These are phyloP conservation scores for Lupinus albus DNA, from an alignment of 306 rosid genomes.

Conservation along the genomic window DNA sequence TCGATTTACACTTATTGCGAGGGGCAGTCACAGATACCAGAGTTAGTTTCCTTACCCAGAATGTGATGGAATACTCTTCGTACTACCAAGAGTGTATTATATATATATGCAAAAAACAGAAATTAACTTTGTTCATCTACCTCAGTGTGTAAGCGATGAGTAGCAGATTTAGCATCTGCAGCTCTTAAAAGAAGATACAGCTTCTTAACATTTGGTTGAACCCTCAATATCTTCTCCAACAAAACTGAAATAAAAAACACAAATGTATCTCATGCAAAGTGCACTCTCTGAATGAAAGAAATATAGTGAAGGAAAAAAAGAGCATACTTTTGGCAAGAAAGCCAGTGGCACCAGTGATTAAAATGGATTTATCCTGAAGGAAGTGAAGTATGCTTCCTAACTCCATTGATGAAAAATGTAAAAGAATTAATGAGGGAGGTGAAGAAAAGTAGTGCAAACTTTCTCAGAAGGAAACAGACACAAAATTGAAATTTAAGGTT, in stretches of 20 bases:
- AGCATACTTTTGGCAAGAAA: slow-evolving; percentile 71
- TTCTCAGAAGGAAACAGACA: slow-evolving; percentile 14
- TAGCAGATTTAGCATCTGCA: slow-evolving; percentile 61
- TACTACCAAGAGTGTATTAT: too few relatives aligned
- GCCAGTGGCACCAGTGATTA: slow-evolving; percentile 81
- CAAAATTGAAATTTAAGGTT: slow-evolving; percentile 1
- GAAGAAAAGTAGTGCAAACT: neutral
- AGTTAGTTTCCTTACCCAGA: too few relatives aligned
- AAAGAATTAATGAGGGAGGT: slow-evolving; percentile 16
- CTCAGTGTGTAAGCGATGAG: slow-evolving; percentile 67
- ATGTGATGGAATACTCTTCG: too few relatives aligned
- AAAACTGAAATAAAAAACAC: slow-evolving; percentile 47
- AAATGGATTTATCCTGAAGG: slow-evolving; percentile 60
- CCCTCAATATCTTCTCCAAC: slow-evolving; percentile 80
- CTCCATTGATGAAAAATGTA: slow-evolving; percentile 58
- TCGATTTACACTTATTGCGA: too few relatives aligned
- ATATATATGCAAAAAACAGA: neutral
- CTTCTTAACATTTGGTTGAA: slow-evolving; percentile 82
- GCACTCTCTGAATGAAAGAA: neutral
- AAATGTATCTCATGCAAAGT: neutral
- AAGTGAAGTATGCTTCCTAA: slow-evolving; percentile 63
- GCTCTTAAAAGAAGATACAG: slow-evolving; percentile 80
- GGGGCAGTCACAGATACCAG: too few relatives aligned
- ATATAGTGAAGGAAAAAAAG: neutral
- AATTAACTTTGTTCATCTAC: slow-evolving; percentile 39